Conservation (phyloP, 1,284 basidiomycete species). For the Tremellales sp. region DNA sequence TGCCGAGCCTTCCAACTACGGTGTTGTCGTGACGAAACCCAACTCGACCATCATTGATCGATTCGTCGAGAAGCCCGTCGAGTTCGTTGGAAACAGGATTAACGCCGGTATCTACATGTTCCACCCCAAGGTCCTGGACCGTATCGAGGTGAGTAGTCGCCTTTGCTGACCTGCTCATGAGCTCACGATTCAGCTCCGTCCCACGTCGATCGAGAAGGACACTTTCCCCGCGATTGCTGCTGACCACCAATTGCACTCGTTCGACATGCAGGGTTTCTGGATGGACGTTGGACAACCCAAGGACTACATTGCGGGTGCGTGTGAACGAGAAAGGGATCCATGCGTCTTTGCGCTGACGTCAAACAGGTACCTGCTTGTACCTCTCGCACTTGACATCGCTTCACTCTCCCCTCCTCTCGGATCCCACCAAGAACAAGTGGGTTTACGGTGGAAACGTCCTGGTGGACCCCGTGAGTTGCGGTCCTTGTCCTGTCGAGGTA, state of each 20-base stretch:
- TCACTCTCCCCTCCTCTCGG: slow-evolving; percentile 49
- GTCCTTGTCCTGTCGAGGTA: not conserved
- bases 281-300: slow-evolving; percentile 57
- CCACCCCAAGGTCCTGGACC: slow-evolving; percentile 53
- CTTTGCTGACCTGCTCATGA: slow-evolving; percentile 1
- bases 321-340: no score
- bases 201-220: slow-evolving; percentile 56
- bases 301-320: slow-evolving; percentile 49
- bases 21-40: slow-evolving; percentile 54
- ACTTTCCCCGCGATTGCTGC: slow-evolving; percentile 54
- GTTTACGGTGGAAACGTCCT: slow-evolving; percentile 53
- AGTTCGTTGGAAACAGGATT: slow-evolving; percentile 56
- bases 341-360: not conserved
- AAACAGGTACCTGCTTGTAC: slow-evolving; percentile 54
- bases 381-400: slow-evolving; percentile 52
- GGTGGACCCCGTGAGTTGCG: slow-evolving; percentile 48
- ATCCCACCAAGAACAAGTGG: slow-evolving; percentile 52
- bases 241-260: slow-evolving; percentile 53
- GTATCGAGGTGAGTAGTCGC: slow-evolving; percentile 49
- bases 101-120: slow-evolving; percentile 59
- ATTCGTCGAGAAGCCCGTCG: slow-evolving; percentile 56
- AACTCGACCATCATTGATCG: slow-evolving; percentile 53
- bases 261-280: slow-evolving; percentile 55
- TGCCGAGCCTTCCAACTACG: slow-evolving; percentile 55
- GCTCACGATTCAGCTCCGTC: slow-evolving; percentile 45